Percentiles rank a stretch among this genome's conserved stretches.
These are phyloP conservation scores for Marasmius oreades DNA, from an alignment of 1,284 basidiomycete genomes.

Conservation along the genomic window DNA sequence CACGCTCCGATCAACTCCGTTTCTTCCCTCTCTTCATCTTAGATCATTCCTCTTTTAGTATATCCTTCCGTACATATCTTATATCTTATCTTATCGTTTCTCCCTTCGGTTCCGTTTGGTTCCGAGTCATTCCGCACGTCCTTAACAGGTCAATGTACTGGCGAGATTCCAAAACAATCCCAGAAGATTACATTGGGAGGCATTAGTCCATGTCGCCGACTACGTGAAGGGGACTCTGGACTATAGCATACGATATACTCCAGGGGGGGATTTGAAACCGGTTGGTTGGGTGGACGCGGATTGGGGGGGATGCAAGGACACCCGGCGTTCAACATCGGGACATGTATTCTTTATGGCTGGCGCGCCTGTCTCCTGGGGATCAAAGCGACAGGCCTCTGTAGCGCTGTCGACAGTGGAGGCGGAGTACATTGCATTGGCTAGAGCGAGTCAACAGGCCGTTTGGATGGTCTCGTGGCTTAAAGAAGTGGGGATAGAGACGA, in stretches of 20 bases:
- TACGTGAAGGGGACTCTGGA: constrained; percentile 27
- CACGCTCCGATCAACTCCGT: no score
- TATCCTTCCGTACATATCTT: no score
- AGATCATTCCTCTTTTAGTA: no score
- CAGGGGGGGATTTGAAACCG: no score
- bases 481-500: no score
- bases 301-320: background rate
- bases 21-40: no score
- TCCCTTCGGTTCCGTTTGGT: no score
- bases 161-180: constrained; percentile 13
- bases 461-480: constrained; percentile 25
- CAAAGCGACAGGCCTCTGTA: constrained; percentile 25
- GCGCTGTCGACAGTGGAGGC: no score
- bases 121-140: no score
- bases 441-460: constrained; percentile 23
- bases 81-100: no score
- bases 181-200: constrained; percentile 17
- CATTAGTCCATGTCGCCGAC: constrained; percentile 24
- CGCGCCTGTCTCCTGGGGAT: constrained; percentile 23
- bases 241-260: constrained; percentile 10
- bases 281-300: background rate
- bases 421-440: constrained; percentile 24
- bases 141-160: no score
- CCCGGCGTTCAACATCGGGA: background rate
- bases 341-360: constrained; percentile 5